Evolutionary conservation across 495 filamentous ascomycete genomes (phyloP).

Genomic region (Penicillium nucicola): DNA sequence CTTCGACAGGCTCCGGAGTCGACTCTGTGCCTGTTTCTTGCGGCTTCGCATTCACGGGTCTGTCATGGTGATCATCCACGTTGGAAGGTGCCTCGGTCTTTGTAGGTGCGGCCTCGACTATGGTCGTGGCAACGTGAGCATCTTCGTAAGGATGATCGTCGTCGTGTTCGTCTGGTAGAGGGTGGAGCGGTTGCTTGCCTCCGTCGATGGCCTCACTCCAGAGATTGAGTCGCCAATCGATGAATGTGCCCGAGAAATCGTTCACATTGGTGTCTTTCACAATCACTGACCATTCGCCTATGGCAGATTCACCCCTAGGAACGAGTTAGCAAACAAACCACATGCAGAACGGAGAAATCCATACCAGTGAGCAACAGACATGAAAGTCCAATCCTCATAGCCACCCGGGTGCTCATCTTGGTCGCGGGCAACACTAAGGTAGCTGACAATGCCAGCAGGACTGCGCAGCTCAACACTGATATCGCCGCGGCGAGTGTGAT

Average conservation of each 20-base stretch:
- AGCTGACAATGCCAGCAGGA: conserved; percentile 75
- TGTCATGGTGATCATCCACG: conserved; percentile 71
- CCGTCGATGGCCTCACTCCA: conserved; percentile 87
- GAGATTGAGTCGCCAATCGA: conserved; percentile 90
- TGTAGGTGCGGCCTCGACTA: conserved; percentile 42
- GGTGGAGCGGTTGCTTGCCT: conserved; percentile 64
- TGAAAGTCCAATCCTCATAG: conserved; percentile 98
- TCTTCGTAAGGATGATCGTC: conserved; percentile 72
- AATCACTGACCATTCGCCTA: conserved; percentile 86
- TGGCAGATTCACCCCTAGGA: conserved; percentile 78
- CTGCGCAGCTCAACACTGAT: conserved; percentile 89
- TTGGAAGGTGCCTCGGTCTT: conserved; percentile 40
- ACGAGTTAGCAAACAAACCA: conserved; percentile 6
- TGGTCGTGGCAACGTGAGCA: conserved; percentile 51
- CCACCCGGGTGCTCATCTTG: conserved; percentile 61
- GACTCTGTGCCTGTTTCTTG: conserved; percentile 28
- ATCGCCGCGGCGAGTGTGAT: conserved; percentile 83
- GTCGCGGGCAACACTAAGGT: conserved; percentile 71
- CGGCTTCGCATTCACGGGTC: conserved; percentile 67
- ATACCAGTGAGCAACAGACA: conserved; percentile 95
- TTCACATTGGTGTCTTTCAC: conserved; percentile 86
- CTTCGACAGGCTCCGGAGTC: conserved; percentile 14
- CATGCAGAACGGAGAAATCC: conserved; percentile 17
- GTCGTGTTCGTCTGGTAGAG: conserved; percentile 80
- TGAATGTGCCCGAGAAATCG: conserved; percentile 69